A percentile compares a stretch with the other conserved stretches of the same genome.
These are phyloP conservation scores for Brassica carinata DNA, from an alignment of 345 rosid genomes.

Conservation along the genomic window DNA sequence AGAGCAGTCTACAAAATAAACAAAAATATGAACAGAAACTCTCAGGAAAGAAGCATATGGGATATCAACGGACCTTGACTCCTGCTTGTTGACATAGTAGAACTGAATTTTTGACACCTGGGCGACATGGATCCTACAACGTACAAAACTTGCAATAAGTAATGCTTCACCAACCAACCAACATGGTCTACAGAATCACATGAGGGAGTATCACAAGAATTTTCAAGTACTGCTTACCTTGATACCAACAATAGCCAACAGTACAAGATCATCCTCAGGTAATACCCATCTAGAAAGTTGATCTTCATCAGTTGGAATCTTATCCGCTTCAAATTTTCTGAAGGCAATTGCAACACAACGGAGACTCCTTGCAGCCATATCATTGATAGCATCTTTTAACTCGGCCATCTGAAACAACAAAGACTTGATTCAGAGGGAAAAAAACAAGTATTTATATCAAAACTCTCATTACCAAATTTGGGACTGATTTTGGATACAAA, in stretches of 20 bases:
- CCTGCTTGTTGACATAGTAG: constrained; percentile 79
- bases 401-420: constrained; percentile 49
- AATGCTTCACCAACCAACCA: neutral
- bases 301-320: constrained; percentile 73
- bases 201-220: neutral
- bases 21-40: neutral
- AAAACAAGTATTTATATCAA: neutral
- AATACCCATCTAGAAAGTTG: constrained; percentile 65
- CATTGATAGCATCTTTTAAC: constrained; percentile 64
- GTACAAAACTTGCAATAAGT: constrained; percentile 13
- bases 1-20: constrained; percentile 13
- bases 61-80: constrained; percentile 66
- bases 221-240: constrained; percentile 55
- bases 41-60: constrained; percentile 10
- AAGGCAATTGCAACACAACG: constrained; percentile 95
- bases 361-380: constrained; percentile 85
- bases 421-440: constrained; percentile 23
- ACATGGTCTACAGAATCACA: constrained; percentile 2
- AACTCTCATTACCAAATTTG: neutral
- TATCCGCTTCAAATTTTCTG: constrained; percentile 60
- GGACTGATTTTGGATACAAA: constrained; percentile 28
- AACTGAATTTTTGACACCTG: constrained; percentile 77
- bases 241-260: constrained; percentile 86
- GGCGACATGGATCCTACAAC: constrained; percentile 96
- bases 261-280: constrained; percentile 87